Base-by-base conservation (phyloP, 2,329 filamentous ascomycete genomes). In the Rhynchosporium graminicola region DNA sequence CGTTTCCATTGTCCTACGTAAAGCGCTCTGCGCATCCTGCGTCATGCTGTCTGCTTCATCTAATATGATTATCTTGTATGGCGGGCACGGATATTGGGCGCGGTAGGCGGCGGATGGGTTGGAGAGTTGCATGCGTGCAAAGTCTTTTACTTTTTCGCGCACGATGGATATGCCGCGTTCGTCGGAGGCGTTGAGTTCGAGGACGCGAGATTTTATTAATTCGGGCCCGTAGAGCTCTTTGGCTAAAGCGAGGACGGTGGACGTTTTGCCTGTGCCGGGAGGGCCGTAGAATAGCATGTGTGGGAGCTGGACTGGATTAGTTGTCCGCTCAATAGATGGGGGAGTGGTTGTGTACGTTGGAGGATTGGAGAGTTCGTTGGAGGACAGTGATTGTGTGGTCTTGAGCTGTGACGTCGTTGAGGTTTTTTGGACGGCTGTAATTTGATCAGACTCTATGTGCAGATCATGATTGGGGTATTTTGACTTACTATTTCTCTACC, bases 251-350 rank as follows among this genome's bases (percentile, higher is more conserved):
- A 99, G 90, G 71, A 99, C 92, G 0, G 96, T 99, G 1, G 92
- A 97, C 0, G 95, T 99, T 80, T 99, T 99, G 70, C 95, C 95
- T 0, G 95, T 99, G 47, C 95, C 95, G 0, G 95, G 96, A 0
- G 96, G 95, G 3, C 95, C 95, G 75, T 99, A 99, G 82, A 98
- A 98, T 72, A 99, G 90, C 92, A 99, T 97, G 77, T 99, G 96
- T 3, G 95, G 95, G 45, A 99, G 89, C 86, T 91, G 67, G n/a
- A 20, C 8, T 50, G 33, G 26, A 66, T 72, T 63, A 73, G 65
- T 61, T 29, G 15, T 26, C 29, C 13, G 61, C 45, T 36, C 4
- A 6, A 31, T 48, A n/a, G 42, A 7, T 12, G 31, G 28, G 40
- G 50, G 51, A 48, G 55, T 20, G 46, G 31, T 70, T 79, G 51